Conservation (phyloP, 345 rosid species). For the Psidium guajava region DNA sequence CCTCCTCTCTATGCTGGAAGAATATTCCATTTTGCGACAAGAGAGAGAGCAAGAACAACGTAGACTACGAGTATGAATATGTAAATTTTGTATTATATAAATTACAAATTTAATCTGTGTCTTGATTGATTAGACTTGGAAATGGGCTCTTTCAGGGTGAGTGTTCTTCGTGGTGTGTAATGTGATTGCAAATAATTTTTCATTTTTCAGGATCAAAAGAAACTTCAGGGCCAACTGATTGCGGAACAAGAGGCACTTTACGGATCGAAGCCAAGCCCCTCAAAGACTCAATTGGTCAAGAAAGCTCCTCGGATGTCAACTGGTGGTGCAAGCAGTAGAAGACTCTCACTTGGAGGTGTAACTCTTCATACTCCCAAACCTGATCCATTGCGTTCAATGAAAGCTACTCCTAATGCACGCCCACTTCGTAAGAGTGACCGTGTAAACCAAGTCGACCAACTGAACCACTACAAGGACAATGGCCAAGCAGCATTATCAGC, state of each 20-base stretch:
- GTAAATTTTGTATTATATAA: neutral
- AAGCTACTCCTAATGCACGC: constrained; percentile 34
- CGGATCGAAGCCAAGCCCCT: constrained; percentile 95
- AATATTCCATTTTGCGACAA: constrained; percentile 56
- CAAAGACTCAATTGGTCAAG: constrained; percentile 62
- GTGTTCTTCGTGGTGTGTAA: neutral
- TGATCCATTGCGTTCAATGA: constrained; percentile 26
- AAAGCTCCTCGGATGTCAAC: constrained; percentile 69
- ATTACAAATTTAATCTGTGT: neutral
- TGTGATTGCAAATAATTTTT: neutral
- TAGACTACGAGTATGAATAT: constrained; percentile 54
- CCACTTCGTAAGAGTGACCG: constrained; percentile 44
- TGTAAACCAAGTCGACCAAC: constrained; percentile 21
- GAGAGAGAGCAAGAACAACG: constrained; percentile 97
- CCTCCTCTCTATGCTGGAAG: constrained; percentile 87
- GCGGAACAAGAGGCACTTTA: constrained; percentile 92
- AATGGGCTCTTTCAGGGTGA: neutral
- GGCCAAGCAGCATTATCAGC: constrained; percentile 36
- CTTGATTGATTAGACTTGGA: neutral
- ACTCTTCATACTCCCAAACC: constrained; percentile 63
- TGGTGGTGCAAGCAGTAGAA: constrained; percentile 64
- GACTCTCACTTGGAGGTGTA: constrained; percentile 69
- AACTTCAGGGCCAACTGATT: constrained; percentile 87
- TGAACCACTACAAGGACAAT: constrained; percentile 29
- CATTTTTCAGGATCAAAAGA: constrained; percentile 80